Evolutionary conservation across 805 yeast genomes (phyloP), one percentile per base, ranked within the genome.

Genomic region (Saccharomycopsis amapae): DNA sequence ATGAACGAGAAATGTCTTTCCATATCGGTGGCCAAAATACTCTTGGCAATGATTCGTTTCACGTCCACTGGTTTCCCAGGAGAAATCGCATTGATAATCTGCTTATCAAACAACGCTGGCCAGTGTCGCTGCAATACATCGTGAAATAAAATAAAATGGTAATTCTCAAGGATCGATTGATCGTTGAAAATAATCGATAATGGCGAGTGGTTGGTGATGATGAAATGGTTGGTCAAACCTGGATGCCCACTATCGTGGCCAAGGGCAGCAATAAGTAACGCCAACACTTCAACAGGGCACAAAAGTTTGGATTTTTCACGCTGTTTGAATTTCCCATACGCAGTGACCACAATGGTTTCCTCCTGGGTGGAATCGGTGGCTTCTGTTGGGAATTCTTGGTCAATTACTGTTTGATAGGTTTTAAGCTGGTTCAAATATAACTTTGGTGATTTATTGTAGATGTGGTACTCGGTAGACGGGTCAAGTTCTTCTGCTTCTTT

Each of bases 211-310:
- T 76, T 60, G 48, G 74, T 68, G 20, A 69, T 65, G 60, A 90
- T 65, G 53, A 87, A 78, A 31, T 77, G 75, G 61, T 87, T 86
- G 12, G 95, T 87, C n/a, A 88, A 78, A 1, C 97, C 98, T 0
- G 97, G 97, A 62, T 93, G 98, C 19, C 96, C 95, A 26, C 85
- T 78, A 62, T 93, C 98, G 65, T 93, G 98, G 43, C 97, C 97
- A 36, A 89, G 65, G 1, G 96, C 93, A 0, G 96, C 85, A 10
- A 89, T 67, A 28, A 85, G 71, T 23, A 87, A 63, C 1, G 83
- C 75, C 39, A 84, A 64, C 2, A 72, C 68, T 54, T 81, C 81
- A 25, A 59, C 55, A 46, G 64, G 71, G 17, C 58, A n/a, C n/a
- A 45, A 34, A 20, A 40, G 30, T 18, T 24, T 12, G n/a, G 39